phyloP scores from a whole-genome alignment of 2,329 filamentous ascomycete species.

The Cladosporium austrohemisphaericum region DNA sequence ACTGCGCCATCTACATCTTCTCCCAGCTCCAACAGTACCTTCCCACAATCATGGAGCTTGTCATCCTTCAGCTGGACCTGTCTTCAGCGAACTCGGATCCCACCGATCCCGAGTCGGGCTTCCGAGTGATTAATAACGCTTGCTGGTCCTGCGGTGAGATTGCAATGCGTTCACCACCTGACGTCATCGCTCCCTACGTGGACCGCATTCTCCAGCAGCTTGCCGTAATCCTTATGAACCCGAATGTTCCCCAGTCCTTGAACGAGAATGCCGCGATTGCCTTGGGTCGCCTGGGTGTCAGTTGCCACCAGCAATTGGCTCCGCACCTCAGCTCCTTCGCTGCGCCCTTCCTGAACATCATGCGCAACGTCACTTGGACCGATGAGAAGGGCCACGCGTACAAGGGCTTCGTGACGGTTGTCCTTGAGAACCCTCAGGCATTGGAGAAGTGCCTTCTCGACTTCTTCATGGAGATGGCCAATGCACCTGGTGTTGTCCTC shows the following conservation, averaged over 20 bases:
- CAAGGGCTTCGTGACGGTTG: constrained; percentile 80
- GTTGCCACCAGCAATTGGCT: constrained; percentile 71
- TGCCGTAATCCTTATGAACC: constrained; percentile 78
- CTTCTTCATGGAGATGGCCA: constrained; percentile 80
- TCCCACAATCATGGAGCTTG: constrained; percentile 68
- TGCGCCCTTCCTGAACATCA: constrained; percentile 72
- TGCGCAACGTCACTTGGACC: constrained; percentile 79
- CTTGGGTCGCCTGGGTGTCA: constrained; percentile 78
- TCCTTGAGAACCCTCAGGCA: constrained; percentile 81
- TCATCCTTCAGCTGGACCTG: constrained; percentile 85
- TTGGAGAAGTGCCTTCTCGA: constrained; percentile 82
- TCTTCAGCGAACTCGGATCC: constrained; percentile 56
- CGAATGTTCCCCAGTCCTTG: constrained; percentile 78
- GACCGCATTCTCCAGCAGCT: constrained; percentile 73
- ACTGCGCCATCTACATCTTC: constrained; percentile 92
- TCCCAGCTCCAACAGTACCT: constrained; percentile 72
- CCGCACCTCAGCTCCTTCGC: constrained; percentile 78
- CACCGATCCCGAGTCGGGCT: constrained; percentile 78
- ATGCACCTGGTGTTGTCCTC: constrained; percentile 56
- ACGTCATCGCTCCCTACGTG: constrained; percentile 70
- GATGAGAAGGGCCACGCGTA: constrained; percentile 95
- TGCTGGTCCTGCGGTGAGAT: constrained; percentile 97
- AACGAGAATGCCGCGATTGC: constrained; percentile 94
- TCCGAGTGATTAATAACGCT: constrained; percentile 95
- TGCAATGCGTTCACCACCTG: constrained; percentile 69